Conservation (phyloP, 306 rosid species). For the Senna siamea region DNA sequence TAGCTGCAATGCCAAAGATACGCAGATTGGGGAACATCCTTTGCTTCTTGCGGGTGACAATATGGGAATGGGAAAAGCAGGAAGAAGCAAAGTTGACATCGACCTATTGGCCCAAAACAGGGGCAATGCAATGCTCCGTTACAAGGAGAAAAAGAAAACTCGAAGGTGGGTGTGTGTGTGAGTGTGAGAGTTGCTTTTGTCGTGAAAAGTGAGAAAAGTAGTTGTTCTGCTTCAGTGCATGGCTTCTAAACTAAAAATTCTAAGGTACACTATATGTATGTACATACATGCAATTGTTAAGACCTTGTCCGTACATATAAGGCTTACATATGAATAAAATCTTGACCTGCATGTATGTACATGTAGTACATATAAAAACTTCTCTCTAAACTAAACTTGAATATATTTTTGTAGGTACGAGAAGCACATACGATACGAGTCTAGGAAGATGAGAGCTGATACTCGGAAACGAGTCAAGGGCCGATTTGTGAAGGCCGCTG, state of each 20-base stretch:
- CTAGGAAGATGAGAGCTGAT: slow-evolving; percentile 79
- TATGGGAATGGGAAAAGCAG: slow-evolving; percentile 41
- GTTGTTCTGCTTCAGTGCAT: too few relatives aligned
- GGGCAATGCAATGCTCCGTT: slow-evolving; percentile 78
- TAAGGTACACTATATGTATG: too few relatives aligned
- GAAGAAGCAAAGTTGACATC: slow-evolving; percentile 45
- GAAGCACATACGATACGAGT: slow-evolving; percentile 70
- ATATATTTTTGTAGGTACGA: slow-evolving; percentile 52
- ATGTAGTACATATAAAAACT: too few relatives aligned
- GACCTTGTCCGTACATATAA: too few relatives aligned
- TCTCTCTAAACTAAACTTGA: too few relatives aligned
- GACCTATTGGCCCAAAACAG: slow-evolving; percentile 65
- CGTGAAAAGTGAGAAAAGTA: background rate
- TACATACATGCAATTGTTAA: too few relatives aligned
- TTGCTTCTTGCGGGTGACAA: slow-evolving; percentile 45
- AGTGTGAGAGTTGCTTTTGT: background rate
- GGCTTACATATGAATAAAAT: too few relatives aligned
- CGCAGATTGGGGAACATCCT: slow-evolving; percentile 42
- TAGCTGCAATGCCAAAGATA: slow-evolving; percentile 34
- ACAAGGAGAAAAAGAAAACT: slow-evolving; percentile 74
- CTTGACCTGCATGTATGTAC: too few relatives aligned
- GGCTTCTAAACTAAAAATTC: too few relatives aligned
- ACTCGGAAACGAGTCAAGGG: slow-evolving; percentile 75
- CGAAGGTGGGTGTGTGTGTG: slow-evolving; percentile 49
- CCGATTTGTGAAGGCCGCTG: slow-evolving; percentile 68